phyloP scores from a whole-genome alignment of 345 rosid species.

The Excoecaria cochinchinensis region DNA sequence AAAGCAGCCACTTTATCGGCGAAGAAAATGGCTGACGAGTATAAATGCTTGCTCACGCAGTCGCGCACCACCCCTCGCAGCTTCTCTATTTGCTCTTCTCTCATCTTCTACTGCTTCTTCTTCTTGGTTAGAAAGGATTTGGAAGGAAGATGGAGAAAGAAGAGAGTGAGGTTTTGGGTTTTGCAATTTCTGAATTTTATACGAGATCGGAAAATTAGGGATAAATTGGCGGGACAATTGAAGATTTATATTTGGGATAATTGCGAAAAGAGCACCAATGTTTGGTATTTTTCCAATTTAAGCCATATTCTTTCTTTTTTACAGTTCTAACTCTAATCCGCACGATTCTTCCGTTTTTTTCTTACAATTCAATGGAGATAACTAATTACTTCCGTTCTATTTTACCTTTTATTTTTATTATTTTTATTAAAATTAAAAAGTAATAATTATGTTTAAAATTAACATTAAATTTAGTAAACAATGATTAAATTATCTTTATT shows the following conservation, averaged over 20 bases:
- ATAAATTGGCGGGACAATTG: background rate
- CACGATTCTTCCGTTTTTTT: too few relatives aligned
- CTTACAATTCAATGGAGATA: too few relatives aligned
- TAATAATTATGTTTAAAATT: too few relatives aligned
- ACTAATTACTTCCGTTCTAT: too few relatives aligned
- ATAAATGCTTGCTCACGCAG: conserved; percentile 94
- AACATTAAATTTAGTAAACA: too few relatives aligned
- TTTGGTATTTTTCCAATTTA: background rate
- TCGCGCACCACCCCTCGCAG: conserved; percentile 90
- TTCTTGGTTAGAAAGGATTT: background rate
- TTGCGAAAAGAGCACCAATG: background rate
- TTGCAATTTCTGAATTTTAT: background rate
- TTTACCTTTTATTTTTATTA: too few relatives aligned
- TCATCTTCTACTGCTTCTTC: conserved; percentile 37
- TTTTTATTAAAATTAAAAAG: too few relatives aligned
- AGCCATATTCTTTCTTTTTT: too few relatives aligned
- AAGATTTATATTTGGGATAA: too few relatives aligned
- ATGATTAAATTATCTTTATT: too few relatives aligned
- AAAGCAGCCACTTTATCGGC: conserved; percentile 86
- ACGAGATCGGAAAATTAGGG: background rate
- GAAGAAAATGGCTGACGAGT: conserved; percentile 96
- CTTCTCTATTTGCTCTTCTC: conserved; percentile 84
- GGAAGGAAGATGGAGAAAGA: background rate
- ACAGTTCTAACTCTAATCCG: too few relatives aligned
- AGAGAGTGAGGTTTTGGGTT: background rate